These are phyloP conservation scores for Amanita pseudoporphyria DNA, from an alignment of 768 basidiomycete species.

Conservation along the genomic window DNA sequence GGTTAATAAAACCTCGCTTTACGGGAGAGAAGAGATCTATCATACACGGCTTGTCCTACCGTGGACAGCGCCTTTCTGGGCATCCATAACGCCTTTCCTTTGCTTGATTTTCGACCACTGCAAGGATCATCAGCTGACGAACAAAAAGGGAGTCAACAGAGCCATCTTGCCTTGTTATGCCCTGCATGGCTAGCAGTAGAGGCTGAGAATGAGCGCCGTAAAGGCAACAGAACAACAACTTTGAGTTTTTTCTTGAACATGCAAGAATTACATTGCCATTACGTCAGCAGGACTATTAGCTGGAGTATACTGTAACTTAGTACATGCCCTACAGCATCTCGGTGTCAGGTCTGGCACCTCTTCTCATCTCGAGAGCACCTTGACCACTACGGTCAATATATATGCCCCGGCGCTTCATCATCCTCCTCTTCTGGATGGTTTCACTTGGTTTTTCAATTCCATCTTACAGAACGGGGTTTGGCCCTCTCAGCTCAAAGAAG, in stretches of 20 bases:
- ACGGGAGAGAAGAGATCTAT: not conserved
- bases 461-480: too few species aligned
- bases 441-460: too few species aligned
- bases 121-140: not conserved
- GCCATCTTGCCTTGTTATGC: slow-evolving; percentile 29
- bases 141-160: not conserved
- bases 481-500: too few species aligned
- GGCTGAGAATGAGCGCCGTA: slow-evolving; percentile 13
- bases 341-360: too few species aligned
- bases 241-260: not conserved
- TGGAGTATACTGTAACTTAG: too few species aligned
- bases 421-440: too few species aligned
- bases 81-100: slow-evolving; percentile 56
- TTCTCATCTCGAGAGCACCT: too few species aligned
- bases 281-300: too few species aligned
- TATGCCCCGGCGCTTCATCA: too few species aligned
- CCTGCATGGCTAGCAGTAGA: slow-evolving; percentile 18
- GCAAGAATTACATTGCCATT: too few species aligned
- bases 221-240: not conserved
- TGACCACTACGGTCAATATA: too few species aligned
- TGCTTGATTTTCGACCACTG: slow-evolving; percentile 77
- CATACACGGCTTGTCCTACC: slow-evolving; percentile 47
- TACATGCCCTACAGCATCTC: too few species aligned
- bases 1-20: not conserved
- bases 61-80: slow-evolving; percentile 48